These are phyloP conservation scores for Trypanosoma cruzi DNA, from an alignment of 208 protist genomes.

Conservation along the genomic window DNA sequence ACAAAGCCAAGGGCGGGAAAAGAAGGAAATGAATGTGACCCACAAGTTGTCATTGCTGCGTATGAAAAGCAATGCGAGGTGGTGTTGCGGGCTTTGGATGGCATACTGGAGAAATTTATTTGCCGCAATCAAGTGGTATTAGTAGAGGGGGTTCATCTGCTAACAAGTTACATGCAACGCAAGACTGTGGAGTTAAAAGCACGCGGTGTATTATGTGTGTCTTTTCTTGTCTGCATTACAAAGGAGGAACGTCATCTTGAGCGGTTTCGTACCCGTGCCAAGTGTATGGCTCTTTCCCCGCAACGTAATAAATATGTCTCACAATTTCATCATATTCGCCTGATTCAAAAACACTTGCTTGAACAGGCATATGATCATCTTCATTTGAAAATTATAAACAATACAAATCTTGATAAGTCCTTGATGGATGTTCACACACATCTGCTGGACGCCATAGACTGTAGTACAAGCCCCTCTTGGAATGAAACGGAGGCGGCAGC, in stretches of 20 bases:
- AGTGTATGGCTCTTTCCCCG: slow-evolving; percentile 89
- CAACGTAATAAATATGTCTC: slow-evolving; percentile 88
- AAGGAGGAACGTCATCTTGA: slow-evolving; percentile 87
- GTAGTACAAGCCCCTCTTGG: background rate
- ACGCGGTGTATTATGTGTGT: slow-evolving; percentile 38
- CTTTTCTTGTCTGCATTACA: slow-evolving; percentile 77
- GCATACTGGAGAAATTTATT: slow-evolving; percentile 36
- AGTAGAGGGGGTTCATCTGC: slow-evolving; percentile 69
- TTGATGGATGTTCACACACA: slow-evolving; percentile 68
- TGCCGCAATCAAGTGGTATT: slow-evolving; percentile 40
- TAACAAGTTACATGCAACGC: slow-evolving; percentile 37
- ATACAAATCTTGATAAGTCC: slow-evolving; percentile 91
- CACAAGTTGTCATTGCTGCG: slow-evolving; percentile 26
- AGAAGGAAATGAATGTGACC: slow-evolving; percentile 8
- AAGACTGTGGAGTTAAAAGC: slow-evolving; percentile 39
- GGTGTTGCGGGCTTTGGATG: slow-evolving; percentile 33
- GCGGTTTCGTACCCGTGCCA: slow-evolving; percentile 87
- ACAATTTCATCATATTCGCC: slow-evolving; percentile 86
- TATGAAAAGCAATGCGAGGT: slow-evolving; percentile 36
- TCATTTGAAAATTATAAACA: slow-evolving; percentile 77
- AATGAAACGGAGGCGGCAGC: background rate
- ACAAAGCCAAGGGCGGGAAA: background rate
- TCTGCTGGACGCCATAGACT: slow-evolving; percentile 68
- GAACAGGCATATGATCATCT: slow-evolving; percentile 38
- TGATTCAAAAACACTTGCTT: slow-evolving; percentile 81